phyloP scores from a whole-genome alignment of 2,329 filamentous ascomycete genomes.

The Aspergillus sp. region DNA sequence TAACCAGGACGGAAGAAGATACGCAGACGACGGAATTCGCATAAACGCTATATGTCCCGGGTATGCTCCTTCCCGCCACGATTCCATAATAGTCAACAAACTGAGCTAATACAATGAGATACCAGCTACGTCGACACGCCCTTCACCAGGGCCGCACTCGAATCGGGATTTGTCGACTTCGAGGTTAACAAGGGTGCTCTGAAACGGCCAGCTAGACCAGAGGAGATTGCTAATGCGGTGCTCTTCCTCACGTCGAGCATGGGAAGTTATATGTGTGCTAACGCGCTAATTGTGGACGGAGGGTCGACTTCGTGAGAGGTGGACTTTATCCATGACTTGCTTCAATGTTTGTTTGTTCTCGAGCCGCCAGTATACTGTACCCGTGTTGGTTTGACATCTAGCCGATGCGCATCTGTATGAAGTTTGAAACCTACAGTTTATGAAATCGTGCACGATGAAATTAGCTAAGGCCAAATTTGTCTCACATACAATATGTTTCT shows the following conservation, averaged over 20 bases:
- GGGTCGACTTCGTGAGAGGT: constrained; percentile 23
- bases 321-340: background rate
- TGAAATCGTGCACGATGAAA: too few species aligned
- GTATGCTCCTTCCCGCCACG: constrained; percentile 23
- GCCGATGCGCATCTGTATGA: too few species aligned
- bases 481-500: too few species aligned
- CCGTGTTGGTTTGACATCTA: too few species aligned
- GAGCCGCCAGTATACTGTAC: too few species aligned
- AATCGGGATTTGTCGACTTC: constrained; percentile 16
- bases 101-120: too few species aligned
- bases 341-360: too few species aligned
- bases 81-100: too few species aligned
- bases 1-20: constrained; percentile 45
- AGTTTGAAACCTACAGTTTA: too few species aligned
- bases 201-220: constrained; percentile 47
- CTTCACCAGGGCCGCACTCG: constrained; percentile 16
- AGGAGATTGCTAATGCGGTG: constrained; percentile 34
- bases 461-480: too few species aligned
- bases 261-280: constrained; percentile 46
- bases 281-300: constrained; percentile 28
- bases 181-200: constrained; percentile 51
- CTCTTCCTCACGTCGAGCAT: constrained; percentile 45
- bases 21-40: constrained; percentile 53
- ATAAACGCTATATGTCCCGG: constrained; percentile 62
- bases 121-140: constrained; percentile 26